Conservation (phyloP, 1,284 basidiomycete species). For the Hemileia vastatrix region DNA sequence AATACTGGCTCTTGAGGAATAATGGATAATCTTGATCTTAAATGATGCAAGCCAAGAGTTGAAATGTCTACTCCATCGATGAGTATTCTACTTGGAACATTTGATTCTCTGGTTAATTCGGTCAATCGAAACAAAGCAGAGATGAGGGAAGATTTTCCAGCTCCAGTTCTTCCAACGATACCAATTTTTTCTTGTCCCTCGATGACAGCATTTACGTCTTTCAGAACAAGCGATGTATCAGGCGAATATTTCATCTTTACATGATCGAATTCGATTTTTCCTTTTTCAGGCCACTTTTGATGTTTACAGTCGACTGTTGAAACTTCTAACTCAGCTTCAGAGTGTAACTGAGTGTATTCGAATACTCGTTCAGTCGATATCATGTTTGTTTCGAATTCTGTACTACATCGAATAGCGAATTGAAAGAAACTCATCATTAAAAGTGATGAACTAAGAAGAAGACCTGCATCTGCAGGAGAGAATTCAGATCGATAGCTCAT, state of each 20-base stretch:
- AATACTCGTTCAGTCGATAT: conserved; percentile 63
- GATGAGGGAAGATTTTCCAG: conserved; percentile 1
- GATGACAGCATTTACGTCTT: conserved; percentile 52
- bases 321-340: conserved; percentile 45
- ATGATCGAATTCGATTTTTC: conserved; percentile 27
- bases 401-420: no score
- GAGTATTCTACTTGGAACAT: conserved; percentile 27
- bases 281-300: conserved; percentile 31
- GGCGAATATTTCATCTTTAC: conserved; percentile 19
- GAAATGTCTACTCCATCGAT: conserved; percentile 23
- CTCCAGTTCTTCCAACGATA: conserved; percentile 33
- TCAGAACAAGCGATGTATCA: conserved; percentile 49
- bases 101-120: conserved; percentile 21
- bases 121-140: neutral
- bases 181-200: conserved; percentile 36
- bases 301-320: conserved; percentile 51
- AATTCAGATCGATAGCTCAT: no score
- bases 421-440: no score
- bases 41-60: neutral
- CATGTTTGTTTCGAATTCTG: conserved; percentile 81
- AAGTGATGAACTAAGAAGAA: no score
- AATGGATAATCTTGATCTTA: conserved; percentile 50
- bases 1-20: conserved; percentile 74
- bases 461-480: no score
- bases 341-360: neutral